phyloP scores from a whole-genome alignment of 2,329 filamentous ascomycete genomes.

The Cladorrhinum sp. region DNA sequence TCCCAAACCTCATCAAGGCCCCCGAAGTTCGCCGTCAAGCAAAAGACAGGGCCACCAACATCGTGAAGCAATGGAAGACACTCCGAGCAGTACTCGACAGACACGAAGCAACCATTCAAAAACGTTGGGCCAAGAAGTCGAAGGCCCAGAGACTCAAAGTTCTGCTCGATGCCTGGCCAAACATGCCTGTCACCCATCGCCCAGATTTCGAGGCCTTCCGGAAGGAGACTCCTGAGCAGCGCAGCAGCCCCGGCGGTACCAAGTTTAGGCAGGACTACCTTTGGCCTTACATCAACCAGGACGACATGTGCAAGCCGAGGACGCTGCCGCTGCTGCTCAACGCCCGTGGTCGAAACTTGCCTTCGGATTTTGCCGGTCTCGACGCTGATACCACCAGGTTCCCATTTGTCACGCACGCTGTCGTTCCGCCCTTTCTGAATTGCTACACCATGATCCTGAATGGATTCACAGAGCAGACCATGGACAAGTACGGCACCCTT shows the following conservation, averaged over 20 bases:
- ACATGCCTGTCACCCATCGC: conserved; percentile 48
- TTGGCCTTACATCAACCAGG: conserved; percentile 56
- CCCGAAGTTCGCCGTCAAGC: not conserved
- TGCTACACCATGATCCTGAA: conserved; percentile 36
- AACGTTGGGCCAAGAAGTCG: conserved; percentile 54
- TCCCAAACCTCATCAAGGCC: not conserved
- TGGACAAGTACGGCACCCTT: conserved; percentile 37
- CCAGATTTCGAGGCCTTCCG: conserved; percentile 46
- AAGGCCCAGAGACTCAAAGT: conserved; percentile 43
- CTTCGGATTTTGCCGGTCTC: conserved; percentile 44
- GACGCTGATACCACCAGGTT: conserved; percentile 45
- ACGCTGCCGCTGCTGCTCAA: conserved; percentile 50
- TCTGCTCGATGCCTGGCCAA: conserved; percentile 47
- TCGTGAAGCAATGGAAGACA: not conserved
- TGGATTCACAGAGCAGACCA: conserved; percentile 24
- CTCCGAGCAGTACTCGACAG: conserved; percentile 45
- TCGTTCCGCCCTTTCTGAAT: conserved; percentile 32
- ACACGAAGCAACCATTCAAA: conserved; percentile 50
- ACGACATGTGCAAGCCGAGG: conserved; percentile 48
- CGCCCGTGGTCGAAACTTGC: conserved; percentile 45
- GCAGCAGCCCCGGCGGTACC: conserved; percentile 18
- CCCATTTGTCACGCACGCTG: conserved; percentile 27
- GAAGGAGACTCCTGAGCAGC: conserved; percentile 24
- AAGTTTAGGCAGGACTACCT: conserved; percentile 38
- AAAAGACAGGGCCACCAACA: not conserved